These are phyloP conservation scores for Pelargonium fulgidum DNA, from an alignment of 441 rosid genomes.

Conservation along the genomic window DNA sequence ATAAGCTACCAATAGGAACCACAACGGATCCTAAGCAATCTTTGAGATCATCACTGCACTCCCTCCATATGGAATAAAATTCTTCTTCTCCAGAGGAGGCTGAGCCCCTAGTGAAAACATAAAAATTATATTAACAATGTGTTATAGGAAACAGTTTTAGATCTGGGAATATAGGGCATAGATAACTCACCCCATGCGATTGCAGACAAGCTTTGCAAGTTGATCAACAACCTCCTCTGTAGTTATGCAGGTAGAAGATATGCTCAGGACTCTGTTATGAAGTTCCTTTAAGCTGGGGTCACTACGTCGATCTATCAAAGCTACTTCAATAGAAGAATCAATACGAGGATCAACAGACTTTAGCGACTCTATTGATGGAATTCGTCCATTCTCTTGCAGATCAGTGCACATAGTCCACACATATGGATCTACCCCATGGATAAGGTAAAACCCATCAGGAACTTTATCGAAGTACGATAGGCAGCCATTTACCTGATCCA, in stretches of 20 bases:
- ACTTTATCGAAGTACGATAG: slow-evolving; percentile 81
- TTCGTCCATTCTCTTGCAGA: slow-evolving; percentile 68
- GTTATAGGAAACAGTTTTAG: background rate
- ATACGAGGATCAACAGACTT: slow-evolving; percentile 61
- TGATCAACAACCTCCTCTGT: slow-evolving; percentile 86
- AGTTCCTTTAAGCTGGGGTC: slow-evolving; percentile 82
- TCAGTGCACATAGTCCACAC: slow-evolving; percentile 86
- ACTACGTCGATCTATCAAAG: slow-evolving; percentile 62
- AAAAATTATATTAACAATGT: background rate
- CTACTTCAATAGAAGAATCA: slow-evolving; percentile 66
- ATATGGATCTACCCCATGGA: slow-evolving; percentile 84
- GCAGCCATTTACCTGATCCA: slow-evolving; percentile 82
- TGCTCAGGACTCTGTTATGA: slow-evolving; percentile 61
- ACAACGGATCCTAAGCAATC: slow-evolving; percentile 74
- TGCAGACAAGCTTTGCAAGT: slow-evolving; percentile 87
- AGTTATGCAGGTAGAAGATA: slow-evolving; percentile 65
- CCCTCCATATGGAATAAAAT: slow-evolving; percentile 62
- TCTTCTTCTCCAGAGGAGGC: slow-evolving; percentile 52
- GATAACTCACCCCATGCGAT: slow-evolving; percentile 77
- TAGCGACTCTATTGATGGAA: slow-evolving; percentile 79
- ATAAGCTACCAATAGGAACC: slow-evolving; percentile 85
- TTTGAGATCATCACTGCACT: slow-evolving; percentile 71
- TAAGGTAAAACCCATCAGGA: slow-evolving; percentile 94
- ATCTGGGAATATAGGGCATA: slow-evolving; percentile 17
- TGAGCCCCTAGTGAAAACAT: slow-evolving; percentile 56